Percentiles rank a stretch among this genome's conserved stretches.
Evolutionary conservation across 2,329 filamentous ascomycete species (phyloP).

Genomic region (Ceratocystis colombiana): DNA sequence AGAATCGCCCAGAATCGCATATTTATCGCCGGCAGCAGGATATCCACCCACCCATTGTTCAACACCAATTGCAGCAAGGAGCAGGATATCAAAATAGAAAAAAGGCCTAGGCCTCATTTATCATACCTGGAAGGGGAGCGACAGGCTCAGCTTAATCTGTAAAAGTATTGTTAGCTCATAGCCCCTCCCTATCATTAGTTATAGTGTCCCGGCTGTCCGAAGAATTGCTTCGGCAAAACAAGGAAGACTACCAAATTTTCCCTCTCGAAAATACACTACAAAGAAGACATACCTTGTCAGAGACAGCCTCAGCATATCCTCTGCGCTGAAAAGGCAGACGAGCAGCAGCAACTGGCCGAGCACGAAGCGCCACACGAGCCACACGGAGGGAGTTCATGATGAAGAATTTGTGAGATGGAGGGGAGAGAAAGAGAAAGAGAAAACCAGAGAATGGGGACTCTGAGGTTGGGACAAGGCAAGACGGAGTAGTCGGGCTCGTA

Average conservation of each 20-base stretch:
- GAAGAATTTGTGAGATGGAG: constrained; percentile 31
- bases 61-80: not conserved
- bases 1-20: not conserved
- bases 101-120: not conserved
- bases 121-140: constrained; percentile 95
- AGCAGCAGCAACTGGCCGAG: constrained; percentile 64
- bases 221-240: not conserved
- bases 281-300: constrained; percentile 57
- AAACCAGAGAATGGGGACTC: constrained; percentile 13
- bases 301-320: constrained; percentile 79
- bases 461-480: constrained; percentile 14
- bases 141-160: constrained; percentile 92
- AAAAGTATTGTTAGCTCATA: constrained; percentile 29
- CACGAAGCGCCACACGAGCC: constrained; percentile 80
- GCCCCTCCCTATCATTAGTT: not conserved
- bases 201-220: not conserved
- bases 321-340: constrained; percentile 70
- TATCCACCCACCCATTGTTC: constrained; percentile 5
- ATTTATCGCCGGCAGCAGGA: not conserved
- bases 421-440: not conserved
- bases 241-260: not conserved
- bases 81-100: not conserved
- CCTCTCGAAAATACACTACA: constrained; percentile 1
- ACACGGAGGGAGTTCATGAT: constrained; percentile 92
- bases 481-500: constrained; percentile 14